Base-by-base conservation (phyloP, 495 filamentous ascomycete genomes). In the Neurospora cerealis region DNA sequence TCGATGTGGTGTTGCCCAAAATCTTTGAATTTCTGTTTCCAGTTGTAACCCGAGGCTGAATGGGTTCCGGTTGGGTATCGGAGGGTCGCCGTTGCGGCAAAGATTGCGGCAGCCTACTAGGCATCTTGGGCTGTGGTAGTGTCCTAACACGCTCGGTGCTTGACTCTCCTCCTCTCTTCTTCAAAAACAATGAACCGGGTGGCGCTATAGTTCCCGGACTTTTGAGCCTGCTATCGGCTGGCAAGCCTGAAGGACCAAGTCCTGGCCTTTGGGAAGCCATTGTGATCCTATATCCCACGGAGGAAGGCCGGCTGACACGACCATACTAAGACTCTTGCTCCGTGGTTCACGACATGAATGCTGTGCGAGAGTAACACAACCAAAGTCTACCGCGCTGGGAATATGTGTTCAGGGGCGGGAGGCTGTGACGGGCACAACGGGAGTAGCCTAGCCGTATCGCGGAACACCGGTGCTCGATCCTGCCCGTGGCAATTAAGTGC, bases 81-180 rank as follows among this genome's bases (percentile, higher is more conserved):
- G 77, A 78, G 21, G 79, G 79, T 11, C 74, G 76, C 71, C 80
- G 80, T 40, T 74, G 48, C 6, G 81, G 76, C 17, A 72, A 72
- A 40, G 76, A 76, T 44, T 83, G 82, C 44, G 83, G 83, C 73
- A 83, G 76, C 60, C 79, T 80, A 74, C 79, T 84, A 4, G 75
- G 73, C 73, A 78, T 72, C 66, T 75, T 80, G 32, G 80, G 75
- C 42, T 82, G 83, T 39, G 81, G 77, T 4, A 78, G 76, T 38
- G 79, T 73, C 44, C 80, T 76, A 54, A 34, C 54, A 11, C 76
- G 78, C 69, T 80, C 75, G 32, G 70, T 80, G 71, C 70, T 75
- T 46, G 71, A 62, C 34, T 81, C 79, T 19, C 71, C 42, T 41
- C 70, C 74, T 71, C 66, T 80, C 39, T 73, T 79, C 40, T 74